These are phyloP conservation scores for Escovopsis sp. DNA, from an alignment of 2,329 filamentous ascomycete genomes.

Conservation along the genomic window DNA sequence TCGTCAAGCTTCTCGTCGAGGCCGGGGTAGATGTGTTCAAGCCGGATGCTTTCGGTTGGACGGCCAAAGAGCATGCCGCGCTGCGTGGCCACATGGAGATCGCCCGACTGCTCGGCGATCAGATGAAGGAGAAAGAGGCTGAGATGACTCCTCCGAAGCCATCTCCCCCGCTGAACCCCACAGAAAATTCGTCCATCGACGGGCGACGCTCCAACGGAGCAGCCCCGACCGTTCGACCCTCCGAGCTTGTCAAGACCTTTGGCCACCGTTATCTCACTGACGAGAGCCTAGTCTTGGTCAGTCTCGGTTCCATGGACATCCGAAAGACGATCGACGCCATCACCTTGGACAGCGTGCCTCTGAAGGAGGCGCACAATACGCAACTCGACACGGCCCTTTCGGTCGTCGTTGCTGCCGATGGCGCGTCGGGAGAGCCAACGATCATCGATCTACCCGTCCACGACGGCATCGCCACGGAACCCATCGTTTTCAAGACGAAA, in stretches of 20 bases:
- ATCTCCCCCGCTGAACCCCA: conserved; percentile 11
- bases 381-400: conserved; percentile 90
- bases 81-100: conserved; percentile 78
- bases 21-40: conserved; percentile 63
- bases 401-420: conserved; percentile 72
- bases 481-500: conserved; percentile 71
- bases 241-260: conserved; percentile 84
- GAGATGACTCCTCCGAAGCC: conserved; percentile 10
- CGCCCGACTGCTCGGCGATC: conserved; percentile 48
- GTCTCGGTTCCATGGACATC: conserved; percentile 87
- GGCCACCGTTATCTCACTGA: conserved; percentile 88
- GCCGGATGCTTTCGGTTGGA: conserved; percentile 82
- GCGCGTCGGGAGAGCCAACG: conserved; percentile 72
- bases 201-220: conserved; percentile 39
- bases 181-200: conserved; percentile 44
- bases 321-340: conserved; percentile 69
- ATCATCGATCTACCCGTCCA: conserved; percentile 87
- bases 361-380: conserved; percentile 77
- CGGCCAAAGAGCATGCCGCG: conserved; percentile 80
- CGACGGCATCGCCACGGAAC: conserved; percentile 85
- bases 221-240: conserved; percentile 31
- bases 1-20: conserved; percentile 63
- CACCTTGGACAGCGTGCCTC: conserved; percentile 72
- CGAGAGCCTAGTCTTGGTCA: conserved; percentile 80
- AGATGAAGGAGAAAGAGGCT: conserved; percentile 21